These are phyloP conservation scores for Uronychia binucleata DNA, from an alignment of 73 alveolate species.

Conservation along the genomic window DNA sequence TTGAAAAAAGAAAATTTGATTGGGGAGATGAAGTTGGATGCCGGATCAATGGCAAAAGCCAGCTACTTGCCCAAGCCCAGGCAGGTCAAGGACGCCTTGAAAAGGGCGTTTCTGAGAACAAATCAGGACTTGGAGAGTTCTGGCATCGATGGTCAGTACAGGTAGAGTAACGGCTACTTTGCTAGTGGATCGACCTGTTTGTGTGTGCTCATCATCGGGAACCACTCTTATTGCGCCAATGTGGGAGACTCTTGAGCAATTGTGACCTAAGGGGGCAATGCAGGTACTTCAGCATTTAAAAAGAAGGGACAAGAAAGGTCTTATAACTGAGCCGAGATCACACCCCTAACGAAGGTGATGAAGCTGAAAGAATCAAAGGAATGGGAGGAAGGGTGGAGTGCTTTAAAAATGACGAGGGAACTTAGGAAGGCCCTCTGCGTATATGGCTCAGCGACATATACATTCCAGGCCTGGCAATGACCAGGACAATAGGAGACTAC, in stretches of 20 bases:
- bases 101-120: not conserved
- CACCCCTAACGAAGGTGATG: conserved; percentile 89
- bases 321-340: conserved; percentile 61
- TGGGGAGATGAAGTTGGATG: not conserved
- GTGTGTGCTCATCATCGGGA: conserved; percentile 42
- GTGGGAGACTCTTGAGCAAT: conserved; percentile 73
- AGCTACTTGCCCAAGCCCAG: not conserved
- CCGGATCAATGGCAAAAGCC: no score
- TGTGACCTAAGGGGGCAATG: conserved; percentile 8
- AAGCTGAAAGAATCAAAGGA: conserved; percentile 71
- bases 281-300: not conserved
- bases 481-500: conserved; percentile 69
- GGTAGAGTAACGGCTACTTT: not conserved
- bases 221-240: conserved; percentile 53
- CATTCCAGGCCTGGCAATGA: conserved; percentile 73
- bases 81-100: not conserved
- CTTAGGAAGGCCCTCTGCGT: conserved; percentile 52
- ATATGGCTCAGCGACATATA: conserved; percentile 49
- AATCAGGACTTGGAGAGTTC: not conserved
- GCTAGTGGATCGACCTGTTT: conserved; percentile 52
- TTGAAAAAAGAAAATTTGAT: not conserved
- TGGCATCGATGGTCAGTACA: not conserved
- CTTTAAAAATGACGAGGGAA: conserved; percentile 67
- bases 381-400: conserved; percentile 93
- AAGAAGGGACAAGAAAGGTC: not conserved